Evolutionary conservation across 495 filamentous ascomycete species (phyloP), one percentile per base, ranked within the genome.

Genomic region (Penicillium steckii): DNA sequence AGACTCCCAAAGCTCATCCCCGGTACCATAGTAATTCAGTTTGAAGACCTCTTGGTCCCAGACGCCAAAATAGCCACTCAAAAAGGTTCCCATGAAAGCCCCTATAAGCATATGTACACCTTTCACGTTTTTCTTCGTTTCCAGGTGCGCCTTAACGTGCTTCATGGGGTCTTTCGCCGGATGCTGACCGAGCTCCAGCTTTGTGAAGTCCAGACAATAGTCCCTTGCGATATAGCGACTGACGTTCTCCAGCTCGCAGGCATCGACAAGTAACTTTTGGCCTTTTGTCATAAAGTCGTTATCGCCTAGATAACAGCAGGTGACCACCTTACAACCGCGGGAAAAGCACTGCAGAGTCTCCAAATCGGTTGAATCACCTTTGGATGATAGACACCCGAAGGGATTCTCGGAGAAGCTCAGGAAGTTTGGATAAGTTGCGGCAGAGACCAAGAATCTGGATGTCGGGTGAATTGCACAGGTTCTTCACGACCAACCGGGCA

Each of bases 91-190:
- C 50, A 46, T 46, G 22, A 46, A 46, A 21, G 42, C 50, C 2
- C 30, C 50, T n/a, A n/a, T n/a, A n/a, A n/a, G n/a, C n/a, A n/a
- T n/a, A n/a, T n/a, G n/a, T n/a, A n/a, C n/a, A n/a, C n/a, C n/a
- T n/a, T n/a, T n/a, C n/a, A n/a, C n/a, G n/a, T n/a, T n/a, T n/a
- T n/a, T n/a, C n/a, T n/a, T n/a, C n/a, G n/a, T n/a, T 15, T 74
- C 65, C 4, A 78, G 60, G 48, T 79, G 73, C 1, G 56, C 69
- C 45, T 69, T 64, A 25, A 78, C 60, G 29, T 70, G 57, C 22
- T 66, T 76, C 68, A 72, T 74, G 0, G 74, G 59, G 38, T 80
- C 74, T 60, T 80, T 77, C 13, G 66, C 45, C 27, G 65, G 65
- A 3, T 69, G 53, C 30, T 73, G 47, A 8, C 75, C 73, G 0